Evolutionary conservation across 2,329 filamentous ascomycete genomes (phyloP).

Genomic region (Aspergillus spinulosporus): DNA sequence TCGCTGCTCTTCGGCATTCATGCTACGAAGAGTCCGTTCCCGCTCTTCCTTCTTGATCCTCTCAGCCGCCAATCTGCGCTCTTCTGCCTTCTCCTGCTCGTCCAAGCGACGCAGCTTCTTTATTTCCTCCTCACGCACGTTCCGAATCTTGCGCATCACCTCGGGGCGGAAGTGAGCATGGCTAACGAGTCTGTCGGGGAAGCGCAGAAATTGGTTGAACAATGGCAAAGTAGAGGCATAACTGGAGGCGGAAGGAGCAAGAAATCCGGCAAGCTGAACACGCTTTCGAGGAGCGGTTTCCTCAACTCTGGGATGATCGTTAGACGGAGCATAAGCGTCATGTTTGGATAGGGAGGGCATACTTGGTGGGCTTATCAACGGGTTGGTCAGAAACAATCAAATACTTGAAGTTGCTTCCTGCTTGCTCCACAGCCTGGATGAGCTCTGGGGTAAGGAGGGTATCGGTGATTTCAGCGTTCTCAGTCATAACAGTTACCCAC

Average conservation of each 20-base stretch:
- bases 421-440: conserved; percentile 72
- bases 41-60: conserved; percentile 83
- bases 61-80: conserved; percentile 54
- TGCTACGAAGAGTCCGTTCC: conserved; percentile 73
- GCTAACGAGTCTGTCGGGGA: conserved; percentile 78
- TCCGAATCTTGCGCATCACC: conserved; percentile 79
- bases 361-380: conserved; percentile 81
- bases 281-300: conserved; percentile 86
- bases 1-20: conserved; percentile 81
- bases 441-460: conserved; percentile 84
- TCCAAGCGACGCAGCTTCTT: conserved; percentile 75
- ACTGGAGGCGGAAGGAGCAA: conserved; percentile 62
- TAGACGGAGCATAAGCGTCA: neutral
- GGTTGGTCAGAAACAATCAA: conserved; percentile 89
- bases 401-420: conserved; percentile 80
- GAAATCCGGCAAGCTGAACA: conserved; percentile 71
- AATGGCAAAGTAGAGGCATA: conserved; percentile 70
- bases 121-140: conserved; percentile 76
- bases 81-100: conserved; percentile 69
- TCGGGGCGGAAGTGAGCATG: conserved; percentile 84
- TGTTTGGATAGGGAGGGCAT: conserved; percentile 36
- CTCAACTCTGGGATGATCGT: conserved; percentile 63
- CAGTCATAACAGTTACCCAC: conserved; percentile 94
- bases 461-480: conserved; percentile 93
- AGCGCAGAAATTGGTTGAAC: conserved; percentile 76